Conservation (phyloP, 2,329 filamentous ascomycete genomes). For the Alternaria ethzedia region DNA sequence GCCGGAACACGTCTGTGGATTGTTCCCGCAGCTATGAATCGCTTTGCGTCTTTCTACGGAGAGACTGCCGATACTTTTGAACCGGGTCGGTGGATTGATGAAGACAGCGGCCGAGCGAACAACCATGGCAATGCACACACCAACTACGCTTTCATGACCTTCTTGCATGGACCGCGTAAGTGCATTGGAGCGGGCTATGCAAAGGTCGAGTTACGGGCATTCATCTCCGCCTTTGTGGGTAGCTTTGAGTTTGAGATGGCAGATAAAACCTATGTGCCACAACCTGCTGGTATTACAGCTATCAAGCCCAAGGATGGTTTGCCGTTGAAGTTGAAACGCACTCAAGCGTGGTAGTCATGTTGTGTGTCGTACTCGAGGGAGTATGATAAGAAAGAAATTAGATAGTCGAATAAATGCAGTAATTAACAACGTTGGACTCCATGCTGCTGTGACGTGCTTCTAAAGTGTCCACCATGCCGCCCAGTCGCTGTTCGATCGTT, state of each 20-base stretch:
- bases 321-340: not conserved
- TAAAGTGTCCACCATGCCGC: not conserved
- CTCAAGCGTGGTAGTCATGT: not conserved
- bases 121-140: not conserved
- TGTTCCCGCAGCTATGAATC: not conserved
- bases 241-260: not conserved
- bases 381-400: not conserved
- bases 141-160: slow-evolving; percentile 1
- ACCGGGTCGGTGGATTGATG: not conserved
- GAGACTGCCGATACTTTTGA: not conserved
- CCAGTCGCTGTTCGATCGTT: not conserved
- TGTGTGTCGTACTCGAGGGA: not conserved
- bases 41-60: not conserved
- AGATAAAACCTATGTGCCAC: not conserved
- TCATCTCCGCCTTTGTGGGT: not conserved
- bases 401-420: not conserved
- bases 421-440: not conserved
- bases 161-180: not conserved
- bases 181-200: not conserved
- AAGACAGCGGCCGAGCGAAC: not conserved
- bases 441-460: not conserved
- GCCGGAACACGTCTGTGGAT: not conserved
- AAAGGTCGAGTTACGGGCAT: not conserved
- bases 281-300: not conserved
- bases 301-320: not conserved